These are phyloP conservation scores for Boletus patriciae DNA, from an alignment of 768 basidiomycete genomes.

Conservation along the genomic window DNA sequence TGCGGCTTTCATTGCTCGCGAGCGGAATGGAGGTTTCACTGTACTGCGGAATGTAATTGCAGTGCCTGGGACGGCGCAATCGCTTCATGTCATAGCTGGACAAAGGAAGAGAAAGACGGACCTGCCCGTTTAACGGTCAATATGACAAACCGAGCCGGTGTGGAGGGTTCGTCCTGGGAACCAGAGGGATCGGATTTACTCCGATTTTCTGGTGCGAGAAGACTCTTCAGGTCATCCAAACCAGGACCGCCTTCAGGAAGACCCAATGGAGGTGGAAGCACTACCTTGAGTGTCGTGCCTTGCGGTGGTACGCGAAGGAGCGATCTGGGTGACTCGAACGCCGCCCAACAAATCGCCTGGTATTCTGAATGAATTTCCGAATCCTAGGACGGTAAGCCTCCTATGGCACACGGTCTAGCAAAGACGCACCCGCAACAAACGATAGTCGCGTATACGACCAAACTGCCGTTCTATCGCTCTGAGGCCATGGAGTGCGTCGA, in stretches of 20 bases:
- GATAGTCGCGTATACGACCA: slow-evolving; percentile 47
- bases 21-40: slow-evolving; percentile 28
- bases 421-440: slow-evolving; percentile 41
- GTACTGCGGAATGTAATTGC: slow-evolving; percentile 24
- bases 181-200: background rate
- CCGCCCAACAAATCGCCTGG: slow-evolving; percentile 42
- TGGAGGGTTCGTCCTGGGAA: slow-evolving; percentile 3
- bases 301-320: slow-evolving; percentile 35
- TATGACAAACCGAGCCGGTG: slow-evolving; percentile 11
- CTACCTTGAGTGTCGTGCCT: slow-evolving; percentile 35
- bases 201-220: slow-evolving; percentile 25
- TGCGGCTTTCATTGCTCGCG: slow-evolving; percentile 30
- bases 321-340: slow-evolving; percentile 48
- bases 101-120: slow-evolving; percentile 11
- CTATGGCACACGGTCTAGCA: background rate
- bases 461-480: slow-evolving; percentile 56
- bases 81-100: background rate
- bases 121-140: slow-evolving; percentile 27
- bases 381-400: slow-evolving; percentile 39
- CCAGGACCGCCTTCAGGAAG: slow-evolving; percentile 35
- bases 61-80: slow-evolving; percentile 7
- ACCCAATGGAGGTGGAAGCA: slow-evolving; percentile 23
- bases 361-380: slow-evolving; percentile 45
- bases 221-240: slow-evolving; percentile 30
- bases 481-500: slow-evolving; percentile 52